Evolutionary conservation across 192 early-diverging fungal genomes (phyloP).

Genomic region (Powellomyces hirtus): DNA sequence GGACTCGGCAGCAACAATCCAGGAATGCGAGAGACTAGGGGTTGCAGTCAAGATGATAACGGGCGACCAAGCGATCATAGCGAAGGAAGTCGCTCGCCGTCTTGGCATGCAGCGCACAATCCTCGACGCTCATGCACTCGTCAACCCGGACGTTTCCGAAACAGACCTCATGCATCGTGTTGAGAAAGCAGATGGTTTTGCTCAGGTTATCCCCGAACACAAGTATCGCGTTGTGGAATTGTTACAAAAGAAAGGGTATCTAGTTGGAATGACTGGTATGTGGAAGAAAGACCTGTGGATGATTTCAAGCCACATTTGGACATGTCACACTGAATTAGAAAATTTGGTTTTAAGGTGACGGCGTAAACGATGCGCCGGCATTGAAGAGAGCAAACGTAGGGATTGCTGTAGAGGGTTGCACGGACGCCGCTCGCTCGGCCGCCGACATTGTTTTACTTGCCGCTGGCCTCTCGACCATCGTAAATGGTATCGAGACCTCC

Average conservation of each 20-base stretch:
- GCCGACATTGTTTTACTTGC: slow-evolving; percentile 94
- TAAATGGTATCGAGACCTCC: slow-evolving; percentile 86
- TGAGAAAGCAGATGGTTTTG: slow-evolving; percentile 90
- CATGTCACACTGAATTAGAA: no score
- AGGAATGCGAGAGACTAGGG: slow-evolving; percentile 79
- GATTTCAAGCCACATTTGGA: no score
- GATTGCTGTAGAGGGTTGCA: slow-evolving; percentile 96
- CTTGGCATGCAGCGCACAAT: slow-evolving; percentile 92
- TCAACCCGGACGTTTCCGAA: slow-evolving; percentile 61
- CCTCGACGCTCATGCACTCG: slow-evolving; percentile 81
- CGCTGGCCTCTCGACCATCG: slow-evolving; percentile 88
- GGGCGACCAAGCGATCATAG: slow-evolving; percentile 86
- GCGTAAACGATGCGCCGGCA: slow-evolving; percentile 97
- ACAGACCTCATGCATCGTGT: slow-evolving; percentile 80
- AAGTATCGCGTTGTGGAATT: slow-evolving; percentile 97
- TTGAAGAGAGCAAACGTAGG: slow-evolving; percentile 98
- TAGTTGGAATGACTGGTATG: slow-evolving; percentile 98
- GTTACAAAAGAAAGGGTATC: slow-evolving; percentile 80
- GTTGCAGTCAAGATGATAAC: slow-evolving; percentile 93
- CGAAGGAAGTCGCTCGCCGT: slow-evolving; percentile 75
- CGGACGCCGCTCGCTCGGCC: slow-evolving; percentile 94
- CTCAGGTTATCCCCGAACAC: slow-evolving; percentile 97
- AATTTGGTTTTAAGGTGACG: no score
- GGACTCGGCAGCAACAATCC: slow-evolving; percentile 86
- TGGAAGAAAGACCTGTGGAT: no score